Evolutionary conservation across 2,329 filamentous ascomycete species (phyloP), one percentile per base, ranked within the genome.

Genomic region (Aspergillus costaricaensis): DNA sequence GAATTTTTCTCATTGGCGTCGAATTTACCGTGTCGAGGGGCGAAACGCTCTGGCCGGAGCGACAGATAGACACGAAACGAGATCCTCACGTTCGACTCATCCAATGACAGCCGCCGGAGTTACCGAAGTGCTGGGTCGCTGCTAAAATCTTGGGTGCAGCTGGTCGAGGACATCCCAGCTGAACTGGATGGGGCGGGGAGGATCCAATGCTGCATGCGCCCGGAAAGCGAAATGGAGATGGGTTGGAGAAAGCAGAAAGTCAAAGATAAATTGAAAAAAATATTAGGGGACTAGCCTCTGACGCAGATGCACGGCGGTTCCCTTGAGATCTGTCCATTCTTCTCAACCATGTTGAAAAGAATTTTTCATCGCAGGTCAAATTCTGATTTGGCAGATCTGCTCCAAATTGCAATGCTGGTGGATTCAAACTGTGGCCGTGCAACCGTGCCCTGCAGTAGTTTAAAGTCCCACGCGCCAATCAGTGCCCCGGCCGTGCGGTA

Each of bases 111-210:
- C 14, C 41, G 41, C 54, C 54, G 60, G 60, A 54, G 57, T 55
- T 62, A 62, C 60, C 60, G 58, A 51, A 48, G 52, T 27, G 25
- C 39, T 56, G 27, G 52, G 58, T 50, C 32, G 50, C 23, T 32
- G 19, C 14, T 17, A 50, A 39, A 36, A 12, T 15, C 4, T 21
- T 38, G 19, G 12, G 30, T 36, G 32, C n/a, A 36, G 21, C 17
- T 19, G 19, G 21, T 53, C 19, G 44, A 39, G 41, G 7, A 65
- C 62, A 65, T 58, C 55, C 60, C 62, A 63, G 62, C 62, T 65
- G 62, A 65, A 65, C 17, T 12, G 39, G 41, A 27, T 55, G 44
- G 44, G 47, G 47, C 47, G 25, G 47, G 25, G 12, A 36, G 32
- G 32, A 36, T 3, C 25, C 47, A 25, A 7, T 32, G 47, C 47